Evolutionary conservation across 1,139 yeast species (phyloP).

Genomic region (Blastobotrys capitulatus): DNA sequence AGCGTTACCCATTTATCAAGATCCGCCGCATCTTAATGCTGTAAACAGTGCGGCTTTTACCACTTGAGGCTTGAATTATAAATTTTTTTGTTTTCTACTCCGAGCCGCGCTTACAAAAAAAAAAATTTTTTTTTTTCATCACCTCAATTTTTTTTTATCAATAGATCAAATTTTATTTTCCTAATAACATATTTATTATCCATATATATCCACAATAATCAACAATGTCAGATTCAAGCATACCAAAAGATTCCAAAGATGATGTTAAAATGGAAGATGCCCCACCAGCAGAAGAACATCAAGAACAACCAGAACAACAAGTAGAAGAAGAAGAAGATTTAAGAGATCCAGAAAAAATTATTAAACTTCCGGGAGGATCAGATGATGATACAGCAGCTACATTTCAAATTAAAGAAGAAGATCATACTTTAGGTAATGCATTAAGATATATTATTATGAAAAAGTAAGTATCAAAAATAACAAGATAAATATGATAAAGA

Average conservation of each 20-base stretch:
- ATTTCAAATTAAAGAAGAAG: conserved; percentile 87
- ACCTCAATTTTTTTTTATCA: too few species aligned
- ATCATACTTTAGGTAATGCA: conserved; percentile 93
- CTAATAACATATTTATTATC: too few species aligned
- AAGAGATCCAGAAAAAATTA: conserved; percentile 28
- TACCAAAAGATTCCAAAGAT: conserved; percentile 7
- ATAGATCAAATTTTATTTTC: too few species aligned
- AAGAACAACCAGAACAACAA: conserved; percentile 8
- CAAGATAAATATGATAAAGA: not conserved
- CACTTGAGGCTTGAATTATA: too few species aligned
- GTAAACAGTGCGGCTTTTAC: too few species aligned
- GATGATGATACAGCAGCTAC: conserved; percentile 96
- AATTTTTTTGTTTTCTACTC: too few species aligned
- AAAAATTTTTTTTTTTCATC: too few species aligned
- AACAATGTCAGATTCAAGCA: conserved; percentile 1
- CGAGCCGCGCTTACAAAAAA: too few species aligned
- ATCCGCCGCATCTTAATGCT: too few species aligned
- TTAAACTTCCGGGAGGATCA: conserved; percentile 75
- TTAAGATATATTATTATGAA: conserved; percentile 92
- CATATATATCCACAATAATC: not conserved
- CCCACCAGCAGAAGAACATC: conserved; percentile 7
- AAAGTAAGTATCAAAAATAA: conserved; percentile 46
- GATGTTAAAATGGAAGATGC: conserved; percentile 22
- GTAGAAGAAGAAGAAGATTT: conserved; percentile 11
- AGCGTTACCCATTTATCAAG: too few species aligned